Percentiles rank a stretch among this genome's conserved stretches.
These are phyloP conservation scores for Diaporthe citri DNA, from an alignment of 2,329 filamentous ascomycete species.

Conservation along the genomic window DNA sequence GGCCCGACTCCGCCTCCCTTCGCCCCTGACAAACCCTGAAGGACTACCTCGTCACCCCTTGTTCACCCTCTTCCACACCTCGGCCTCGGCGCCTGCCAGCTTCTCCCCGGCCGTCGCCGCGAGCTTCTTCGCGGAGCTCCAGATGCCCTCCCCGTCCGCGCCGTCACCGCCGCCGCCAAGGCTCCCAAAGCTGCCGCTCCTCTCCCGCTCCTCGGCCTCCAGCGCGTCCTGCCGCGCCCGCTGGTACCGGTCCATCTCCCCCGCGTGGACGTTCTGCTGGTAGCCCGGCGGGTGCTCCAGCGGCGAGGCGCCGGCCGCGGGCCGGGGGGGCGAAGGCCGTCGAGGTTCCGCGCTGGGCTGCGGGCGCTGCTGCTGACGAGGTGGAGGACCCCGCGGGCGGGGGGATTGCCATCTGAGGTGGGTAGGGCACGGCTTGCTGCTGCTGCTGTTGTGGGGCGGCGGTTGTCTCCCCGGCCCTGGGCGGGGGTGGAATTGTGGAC, in stretches of 20 bases:
- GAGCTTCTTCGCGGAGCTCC: conserved; percentile 70
- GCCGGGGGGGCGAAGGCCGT: conserved; percentile 49
- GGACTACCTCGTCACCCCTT: conserved; percentile 51
- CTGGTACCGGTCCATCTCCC: conserved; percentile 64
- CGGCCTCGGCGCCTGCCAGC: conserved; percentile 69
- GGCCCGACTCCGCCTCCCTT: background rate
- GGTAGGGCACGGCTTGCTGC: conserved; percentile 51
- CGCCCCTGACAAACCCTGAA: background rate
- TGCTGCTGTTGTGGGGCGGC: conserved; percentile 50
- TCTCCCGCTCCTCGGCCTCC: conserved; percentile 48
- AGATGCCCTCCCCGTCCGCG: conserved; percentile 60
- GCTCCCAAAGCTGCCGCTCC: conserved; percentile 26
- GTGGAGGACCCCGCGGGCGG: conserved; percentile 50
- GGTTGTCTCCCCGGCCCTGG: conserved; percentile 60
- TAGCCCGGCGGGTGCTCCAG: conserved; percentile 67
- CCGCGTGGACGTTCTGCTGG: conserved; percentile 66
- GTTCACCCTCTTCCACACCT: conserved; percentile 74
- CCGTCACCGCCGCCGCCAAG: conserved; percentile 41
- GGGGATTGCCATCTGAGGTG: conserved; percentile 65
- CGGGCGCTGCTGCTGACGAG: conserved; percentile 51
- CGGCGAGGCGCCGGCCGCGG: conserved; percentile 39
- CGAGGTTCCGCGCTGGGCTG: conserved; percentile 59
- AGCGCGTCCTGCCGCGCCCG: conserved; percentile 54
- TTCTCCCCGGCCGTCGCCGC: conserved; percentile 68
- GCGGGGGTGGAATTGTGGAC: conserved; percentile 61